Evolutionary conservation across 345 rosid genomes (phyloP).

Genomic region (Brassica juncea): DNA sequence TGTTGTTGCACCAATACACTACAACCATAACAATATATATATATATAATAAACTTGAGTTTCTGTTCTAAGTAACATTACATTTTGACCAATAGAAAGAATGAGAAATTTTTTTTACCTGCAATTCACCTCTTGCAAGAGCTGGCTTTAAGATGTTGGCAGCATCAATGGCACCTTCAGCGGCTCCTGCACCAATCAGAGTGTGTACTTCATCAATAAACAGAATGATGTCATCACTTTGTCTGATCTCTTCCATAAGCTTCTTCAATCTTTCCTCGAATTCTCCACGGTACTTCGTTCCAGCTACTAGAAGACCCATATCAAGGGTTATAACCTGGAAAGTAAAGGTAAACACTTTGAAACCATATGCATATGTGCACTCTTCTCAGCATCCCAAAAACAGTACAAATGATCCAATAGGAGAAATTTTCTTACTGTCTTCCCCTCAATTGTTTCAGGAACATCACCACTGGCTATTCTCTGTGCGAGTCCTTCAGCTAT

Average conservation of each 20-base stretch:
- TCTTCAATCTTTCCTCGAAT: constrained; percentile 97
- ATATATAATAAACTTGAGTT: not conserved
- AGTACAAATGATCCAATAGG: not conserved
- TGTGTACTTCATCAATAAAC: constrained; percentile 99
- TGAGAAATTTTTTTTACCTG: constrained; percentile 57
- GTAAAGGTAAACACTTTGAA: not conserved
- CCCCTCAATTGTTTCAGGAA: constrained; percentile 95
- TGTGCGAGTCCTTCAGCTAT: constrained; percentile 99
- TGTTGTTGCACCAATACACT: constrained; percentile 99
- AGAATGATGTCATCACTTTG: constrained; percentile 97
- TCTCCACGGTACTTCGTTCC: constrained; percentile 99
- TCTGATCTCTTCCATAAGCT: constrained; percentile 99
- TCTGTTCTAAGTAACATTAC: not conserved
- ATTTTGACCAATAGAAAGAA: constrained; percentile 7
- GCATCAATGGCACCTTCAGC: constrained; percentile 99
- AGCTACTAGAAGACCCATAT: constrained; percentile 99
- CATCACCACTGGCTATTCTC: constrained; percentile 87
- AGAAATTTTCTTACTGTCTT: constrained; percentile 62
- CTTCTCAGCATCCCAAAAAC: not conserved
- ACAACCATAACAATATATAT: constrained; percentile 31
- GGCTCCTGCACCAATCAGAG: constrained; percentile 97
- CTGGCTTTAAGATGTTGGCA: constrained; percentile 97
- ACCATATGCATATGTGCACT: not conserved
- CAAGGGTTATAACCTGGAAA: constrained; percentile 85
- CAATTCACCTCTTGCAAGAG: constrained; percentile 99